A percentile compares a stretch with the other conserved stretches of the same genome.
These are phyloP conservation scores for Coemansia nantahalensis DNA, from an alignment of 192 early-diverging fungal genomes.

Conservation along the genomic window DNA sequence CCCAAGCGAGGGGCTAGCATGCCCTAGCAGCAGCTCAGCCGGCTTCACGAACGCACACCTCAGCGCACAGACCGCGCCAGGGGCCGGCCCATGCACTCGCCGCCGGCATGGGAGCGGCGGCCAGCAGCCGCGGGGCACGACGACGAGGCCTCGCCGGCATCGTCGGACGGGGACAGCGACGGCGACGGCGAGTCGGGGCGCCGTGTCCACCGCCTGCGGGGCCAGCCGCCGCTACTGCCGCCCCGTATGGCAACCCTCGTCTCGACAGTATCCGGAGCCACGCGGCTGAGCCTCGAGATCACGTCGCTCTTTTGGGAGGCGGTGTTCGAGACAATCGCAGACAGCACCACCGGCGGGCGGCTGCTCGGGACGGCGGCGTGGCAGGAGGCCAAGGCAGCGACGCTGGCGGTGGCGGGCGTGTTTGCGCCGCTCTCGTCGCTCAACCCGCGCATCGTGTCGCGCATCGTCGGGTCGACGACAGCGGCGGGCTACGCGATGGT, in stretches of 20 bases:
- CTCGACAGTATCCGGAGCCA: conserved; percentile 40
- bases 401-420: conserved; percentile 19
- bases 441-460: conserved; percentile 46
- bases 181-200: conserved; percentile 7
- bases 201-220: conserved; percentile 26
- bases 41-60: too few species aligned
- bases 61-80: too few species aligned
- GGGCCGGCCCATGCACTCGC: too few species aligned
- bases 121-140: too few species aligned
- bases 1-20: too few species aligned
- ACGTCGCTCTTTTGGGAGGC: conserved; percentile 48
- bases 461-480: conserved; percentile 30
- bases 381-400: conserved; percentile 31
- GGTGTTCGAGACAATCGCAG: conserved; percentile 46
- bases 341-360: conserved; percentile 41
- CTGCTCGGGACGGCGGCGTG: conserved; percentile 40
- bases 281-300: conserved; percentile 48
- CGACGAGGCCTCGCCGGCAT: too few species aligned
- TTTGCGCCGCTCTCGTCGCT: conserved; percentile 42
- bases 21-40: too few species aligned
- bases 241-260: conserved; percentile 43
- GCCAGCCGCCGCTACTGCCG: conserved; percentile 41
- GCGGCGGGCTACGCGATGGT: conserved; percentile 32
- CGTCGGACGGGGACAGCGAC: too few species aligned
- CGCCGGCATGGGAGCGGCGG: too few species aligned